phyloP scores from a whole-genome alignment of 2,329 filamentous ascomycete genomes.

The Proliferodiscus dingleyae region DNA sequence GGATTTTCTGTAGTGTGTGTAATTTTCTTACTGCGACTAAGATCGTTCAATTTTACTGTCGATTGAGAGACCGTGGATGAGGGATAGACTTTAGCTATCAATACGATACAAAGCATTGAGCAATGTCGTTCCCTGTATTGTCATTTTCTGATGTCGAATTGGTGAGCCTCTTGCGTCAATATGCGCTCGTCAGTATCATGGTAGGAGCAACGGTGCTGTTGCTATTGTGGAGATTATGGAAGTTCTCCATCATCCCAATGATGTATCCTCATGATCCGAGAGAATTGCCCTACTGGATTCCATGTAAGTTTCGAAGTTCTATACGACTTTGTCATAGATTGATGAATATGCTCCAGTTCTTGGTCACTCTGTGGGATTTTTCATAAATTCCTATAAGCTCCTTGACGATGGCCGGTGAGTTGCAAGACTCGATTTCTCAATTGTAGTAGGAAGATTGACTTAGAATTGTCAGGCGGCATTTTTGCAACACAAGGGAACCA shows the following conservation, averaged over 20 bases:
- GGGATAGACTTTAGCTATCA: no score
- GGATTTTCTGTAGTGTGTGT: no score
- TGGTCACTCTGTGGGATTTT: conserved; percentile 1
- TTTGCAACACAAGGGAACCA: conserved; percentile 1
- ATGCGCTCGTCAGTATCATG: background rate
- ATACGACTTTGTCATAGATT: no score
- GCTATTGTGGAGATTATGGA: background rate
- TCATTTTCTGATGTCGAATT: no score
- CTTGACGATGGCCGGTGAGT: background rate
- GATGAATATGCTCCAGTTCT: background rate
- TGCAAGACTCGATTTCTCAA: background rate
- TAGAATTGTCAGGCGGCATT: background rate
- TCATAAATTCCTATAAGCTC: background rate
- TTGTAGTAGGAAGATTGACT: background rate
- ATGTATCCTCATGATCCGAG: background rate
- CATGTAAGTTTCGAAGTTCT: no score
- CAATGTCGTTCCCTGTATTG: no score
- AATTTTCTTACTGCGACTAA: no score
- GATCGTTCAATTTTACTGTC: no score
- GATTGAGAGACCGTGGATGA: no score
- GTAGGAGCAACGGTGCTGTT: background rate
- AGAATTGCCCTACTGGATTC: conserved; percentile 2
- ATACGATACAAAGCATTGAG: no score
- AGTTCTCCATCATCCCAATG: background rate
- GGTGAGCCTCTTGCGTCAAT: background rate